phyloP scores from a whole-genome alignment of 2,329 filamentous ascomycete genomes.

The Tetracladium maxilliforme region DNA sequence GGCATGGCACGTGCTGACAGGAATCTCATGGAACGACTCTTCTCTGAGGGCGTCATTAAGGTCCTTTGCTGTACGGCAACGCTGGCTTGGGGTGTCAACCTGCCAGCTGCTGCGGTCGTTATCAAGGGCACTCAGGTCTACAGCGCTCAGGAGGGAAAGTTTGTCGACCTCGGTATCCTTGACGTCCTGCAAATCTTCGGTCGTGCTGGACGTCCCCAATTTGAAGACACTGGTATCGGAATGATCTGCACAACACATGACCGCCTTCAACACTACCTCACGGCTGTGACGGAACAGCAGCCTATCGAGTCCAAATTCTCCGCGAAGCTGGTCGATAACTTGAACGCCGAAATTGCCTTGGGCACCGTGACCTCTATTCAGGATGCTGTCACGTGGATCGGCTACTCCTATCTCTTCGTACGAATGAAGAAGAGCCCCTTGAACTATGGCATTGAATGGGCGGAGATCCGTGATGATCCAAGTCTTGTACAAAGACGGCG shows the following conservation, averaged over 20 bases:
- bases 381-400: slow-evolving; percentile 93
- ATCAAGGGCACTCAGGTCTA: slow-evolving; percentile 98
- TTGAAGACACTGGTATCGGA: slow-evolving; percentile 92
- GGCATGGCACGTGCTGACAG: slow-evolving; percentile 91
- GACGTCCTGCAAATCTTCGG: slow-evolving; percentile 98
- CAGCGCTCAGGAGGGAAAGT: slow-evolving; percentile 91
- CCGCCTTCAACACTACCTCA: slow-evolving; percentile 79
- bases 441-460: slow-evolving; percentile 90
- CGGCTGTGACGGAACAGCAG: slow-evolving; percentile 86
- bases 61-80: slow-evolving; percentile 98
- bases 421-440: slow-evolving; percentile 88
- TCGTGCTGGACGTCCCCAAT: slow-evolving; percentile 93
- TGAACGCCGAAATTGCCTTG: slow-evolving; percentile 87
- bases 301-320: slow-evolving; percentile 98
- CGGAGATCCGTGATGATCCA: slow-evolving; percentile 78
- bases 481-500: slow-evolving; percentile 73
- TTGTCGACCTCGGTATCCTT: slow-evolving; percentile 87
- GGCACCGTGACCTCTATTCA: slow-evolving; percentile 90
- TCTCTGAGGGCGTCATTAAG: slow-evolving; percentile 82
- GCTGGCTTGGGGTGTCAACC: slow-evolving; percentile 95
- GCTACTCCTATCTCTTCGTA: slow-evolving; percentile 95
- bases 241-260: slow-evolving; percentile 98
- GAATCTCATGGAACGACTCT: slow-evolving; percentile 90
- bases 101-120: slow-evolving; percentile 88
- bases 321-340: slow-evolving; percentile 82